Conservation (phyloP, 2,329 filamentous ascomycete species). For the Penicillium capsulatum region DNA sequence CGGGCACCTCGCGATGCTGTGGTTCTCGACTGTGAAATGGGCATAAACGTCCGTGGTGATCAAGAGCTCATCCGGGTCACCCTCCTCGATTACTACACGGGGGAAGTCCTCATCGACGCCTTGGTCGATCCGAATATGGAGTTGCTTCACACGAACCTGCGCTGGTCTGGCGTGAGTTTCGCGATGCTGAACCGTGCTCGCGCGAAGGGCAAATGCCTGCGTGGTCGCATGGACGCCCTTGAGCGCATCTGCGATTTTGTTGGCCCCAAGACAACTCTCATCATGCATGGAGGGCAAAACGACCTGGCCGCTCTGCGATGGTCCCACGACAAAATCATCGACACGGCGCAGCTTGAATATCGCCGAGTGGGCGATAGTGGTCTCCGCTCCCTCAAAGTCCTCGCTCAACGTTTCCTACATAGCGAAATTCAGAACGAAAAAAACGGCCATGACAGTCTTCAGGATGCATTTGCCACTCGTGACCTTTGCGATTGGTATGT, state of each 20-base stretch:
- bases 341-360: conserved; percentile 38
- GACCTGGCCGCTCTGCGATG: conserved; percentile 48
- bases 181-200: conserved; percentile 25
- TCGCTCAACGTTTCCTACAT: conserved; percentile 16
- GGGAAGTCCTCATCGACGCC: conserved; percentile 47
- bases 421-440: conserved; percentile 22
- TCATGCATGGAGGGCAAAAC: conserved; percentile 45
- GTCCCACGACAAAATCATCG: conserved; percentile 46
- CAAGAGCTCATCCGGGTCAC: conserved; percentile 52
- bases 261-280: conserved; percentile 46
- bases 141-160: conserved; percentile 51
- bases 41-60: conserved; percentile 43
- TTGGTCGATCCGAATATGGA: conserved; percentile 48
- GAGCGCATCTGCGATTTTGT: conserved; percentile 44
- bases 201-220: conserved; percentile 4
- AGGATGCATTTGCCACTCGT: conserved; percentile 45
- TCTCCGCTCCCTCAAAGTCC: conserved; percentile 17
- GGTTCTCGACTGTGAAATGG: conserved; percentile 55
- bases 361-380: not conserved
- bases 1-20: conserved; percentile 28
- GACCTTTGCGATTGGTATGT: conserved; percentile 43
- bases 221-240: not conserved
- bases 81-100: conserved; percentile 51
- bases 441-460: conserved; percentile 42
- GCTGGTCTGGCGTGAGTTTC: conserved; percentile 49